Percentiles rank a stretch among this genome's conserved stretches.
These are phyloP conservation scores for Gardenia jasminoides DNA, from an alignment of 257 asterid species.

Conservation along the genomic window DNA sequence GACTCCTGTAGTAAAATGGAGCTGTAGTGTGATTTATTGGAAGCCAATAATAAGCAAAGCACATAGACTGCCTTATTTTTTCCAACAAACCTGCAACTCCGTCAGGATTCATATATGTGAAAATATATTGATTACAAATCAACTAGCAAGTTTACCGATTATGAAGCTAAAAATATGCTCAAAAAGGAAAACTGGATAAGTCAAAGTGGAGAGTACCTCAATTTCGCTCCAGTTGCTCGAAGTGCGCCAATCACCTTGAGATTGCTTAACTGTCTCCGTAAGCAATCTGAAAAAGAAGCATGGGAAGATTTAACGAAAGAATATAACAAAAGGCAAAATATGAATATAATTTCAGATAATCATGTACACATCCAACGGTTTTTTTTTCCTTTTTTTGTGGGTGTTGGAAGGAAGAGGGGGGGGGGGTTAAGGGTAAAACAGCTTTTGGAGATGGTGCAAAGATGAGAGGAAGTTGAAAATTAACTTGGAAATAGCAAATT, in stretches of 20 bases:
- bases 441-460: not conserved
- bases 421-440: no score
- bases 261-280: constrained; percentile 69
- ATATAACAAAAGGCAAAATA: not conserved
- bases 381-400: not conserved
- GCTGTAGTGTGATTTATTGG: not conserved
- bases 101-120: not conserved
- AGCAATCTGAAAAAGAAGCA: constrained; percentile 52
- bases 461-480: no score
- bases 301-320: not conserved
- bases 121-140: not conserved
- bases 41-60: not conserved
- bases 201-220: constrained; percentile 48
- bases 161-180: not conserved
- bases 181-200: not conserved
- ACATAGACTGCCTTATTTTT: not conserved
- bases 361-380: no score
- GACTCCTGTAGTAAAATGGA: not conserved
- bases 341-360: no score
- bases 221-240: constrained; percentile 78
- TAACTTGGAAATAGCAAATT: not conserved
- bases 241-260: constrained; percentile 58
- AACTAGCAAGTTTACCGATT: not conserved
- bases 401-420: no score
- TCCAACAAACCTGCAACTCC: not conserved